Evolutionary conservation across 1,284 basidiomycete species (phyloP), one percentile per base, ranked within the genome.

Genomic region (Mycosarcoma maydis): DNA sequence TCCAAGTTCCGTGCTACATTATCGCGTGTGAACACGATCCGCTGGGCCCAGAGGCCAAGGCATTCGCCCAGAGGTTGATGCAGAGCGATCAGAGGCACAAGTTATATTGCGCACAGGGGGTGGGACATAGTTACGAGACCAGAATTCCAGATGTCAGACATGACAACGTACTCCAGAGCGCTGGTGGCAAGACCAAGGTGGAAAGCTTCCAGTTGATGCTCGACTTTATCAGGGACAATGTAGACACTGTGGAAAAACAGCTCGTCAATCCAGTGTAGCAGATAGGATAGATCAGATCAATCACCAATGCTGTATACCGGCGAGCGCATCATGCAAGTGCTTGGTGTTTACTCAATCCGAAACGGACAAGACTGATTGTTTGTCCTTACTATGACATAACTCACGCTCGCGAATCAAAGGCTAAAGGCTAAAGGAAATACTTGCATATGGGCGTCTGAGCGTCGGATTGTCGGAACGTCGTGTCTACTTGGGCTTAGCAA

Each of bases 11-110:
- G 0, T 50, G 56, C 27, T 65, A 53, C 42, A 57, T 65, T 9
- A 56, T 70, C 38, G 61, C 67, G 5, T 70, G 67, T 43, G 47
- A 64, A 39, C 61, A 70, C 50, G 67, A 70, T 30, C 67, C 67
- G 3, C 46, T 70, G 2, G 60, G 44, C 8, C 13, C 41, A 19
- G 67, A 70, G 16, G 67, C 51, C 6, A 30, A 33, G 19, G 33
- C 37, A 3, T 65, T 70, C 33, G 60, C 48, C 3, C 3, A 50
- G 1, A 32, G 30, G 14, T 22, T 65, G 20, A 49, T 46, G 14
- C 5, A 55, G 6, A 20, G 29, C 29, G 50, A 54, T 23, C 3
- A 11, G 7, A 51, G 30, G 11, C 66, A 69, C 23, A 36, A 41
- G 2, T 41, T 51, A 16, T 69, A 69, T 39, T 58, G 50, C n/a